Percentiles rank a stretch among this genome's conserved stretches.
phyloP scores from a whole-genome alignment of 2,329 filamentous ascomycete species.

The Colletotrichum sp. region DNA sequence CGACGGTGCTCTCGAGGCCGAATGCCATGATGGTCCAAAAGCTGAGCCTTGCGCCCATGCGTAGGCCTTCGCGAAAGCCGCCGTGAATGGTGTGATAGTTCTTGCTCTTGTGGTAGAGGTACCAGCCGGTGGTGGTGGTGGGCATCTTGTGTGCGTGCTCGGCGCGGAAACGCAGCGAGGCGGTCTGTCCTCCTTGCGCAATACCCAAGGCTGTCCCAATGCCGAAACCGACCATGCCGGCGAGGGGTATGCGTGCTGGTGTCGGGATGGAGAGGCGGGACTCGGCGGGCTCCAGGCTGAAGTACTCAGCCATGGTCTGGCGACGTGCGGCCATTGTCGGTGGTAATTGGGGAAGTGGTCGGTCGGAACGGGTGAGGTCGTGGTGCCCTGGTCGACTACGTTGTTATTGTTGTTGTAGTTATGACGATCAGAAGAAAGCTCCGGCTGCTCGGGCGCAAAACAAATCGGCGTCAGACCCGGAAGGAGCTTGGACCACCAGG shows the following conservation, averaged over 20 bases:
- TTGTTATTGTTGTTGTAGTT: not conserved
- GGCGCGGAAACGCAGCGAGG: conserved; percentile 85
- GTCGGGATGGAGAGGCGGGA: conserved; percentile 68
- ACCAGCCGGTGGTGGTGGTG: conserved; percentile 85
- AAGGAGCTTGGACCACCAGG: conserved; percentile 7
- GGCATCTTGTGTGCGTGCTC: conserved; percentile 97
- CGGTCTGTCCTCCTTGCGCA: conserved; percentile 73
- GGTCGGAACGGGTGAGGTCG: not conserved
- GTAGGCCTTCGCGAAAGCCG: conserved; percentile 78
- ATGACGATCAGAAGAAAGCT: not conserved
- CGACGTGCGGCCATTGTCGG: not conserved
- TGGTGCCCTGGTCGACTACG: not conserved
- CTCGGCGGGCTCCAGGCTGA: conserved; percentile 34
- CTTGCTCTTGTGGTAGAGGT: conserved; percentile 98
- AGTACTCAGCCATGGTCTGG: conserved; percentile 17
- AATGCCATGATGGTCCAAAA: conserved; percentile 81
- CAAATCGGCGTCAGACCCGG: not conserved
- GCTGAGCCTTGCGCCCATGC: conserved; percentile 73
- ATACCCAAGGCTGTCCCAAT: conserved; percentile 76
- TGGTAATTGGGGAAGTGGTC: not conserved
- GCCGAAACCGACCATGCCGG: conserved; percentile 66
- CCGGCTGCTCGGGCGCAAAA: not conserved
- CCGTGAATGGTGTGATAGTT: conserved; percentile 87
- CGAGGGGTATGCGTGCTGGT: conserved; percentile 68
- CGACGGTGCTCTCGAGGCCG: conserved; percentile 83